Percentiles rank a stretch among this genome's conserved stretches.
These are phyloP conservation scores for Moringa oleifera DNA, from an alignment of 345 rosid genomes.

Conservation along the genomic window DNA sequence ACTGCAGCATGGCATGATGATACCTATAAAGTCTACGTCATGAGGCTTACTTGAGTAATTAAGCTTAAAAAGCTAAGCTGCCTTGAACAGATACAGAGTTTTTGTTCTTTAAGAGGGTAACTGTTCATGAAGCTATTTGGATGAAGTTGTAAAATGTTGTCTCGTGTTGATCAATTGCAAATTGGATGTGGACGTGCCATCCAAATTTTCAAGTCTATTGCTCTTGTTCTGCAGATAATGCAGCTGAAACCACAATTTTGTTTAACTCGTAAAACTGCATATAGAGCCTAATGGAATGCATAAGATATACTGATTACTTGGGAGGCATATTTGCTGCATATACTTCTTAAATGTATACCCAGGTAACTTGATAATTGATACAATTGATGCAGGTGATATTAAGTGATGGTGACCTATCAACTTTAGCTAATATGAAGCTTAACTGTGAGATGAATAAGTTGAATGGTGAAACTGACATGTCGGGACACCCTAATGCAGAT, in stretches of 20 bases:
- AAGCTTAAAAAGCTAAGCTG: neutral
- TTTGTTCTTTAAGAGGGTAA: neutral
- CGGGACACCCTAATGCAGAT: slow-evolving; percentile 21
- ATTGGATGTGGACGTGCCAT: neutral
- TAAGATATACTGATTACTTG: no score
- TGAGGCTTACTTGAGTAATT: no score
- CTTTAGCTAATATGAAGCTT: slow-evolving; percentile 70
- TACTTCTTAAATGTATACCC: no score
- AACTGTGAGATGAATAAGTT: slow-evolving; percentile 52
- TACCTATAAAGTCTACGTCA: no score
- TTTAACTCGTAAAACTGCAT: neutral
- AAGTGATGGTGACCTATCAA: slow-evolving; percentile 67
- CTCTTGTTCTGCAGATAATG: neutral
- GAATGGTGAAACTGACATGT: slow-evolving; percentile 19
- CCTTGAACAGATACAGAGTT: neutral
- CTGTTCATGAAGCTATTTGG: neutral
- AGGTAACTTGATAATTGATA: neutral
- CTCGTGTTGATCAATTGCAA: neutral
- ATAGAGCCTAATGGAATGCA: no score
- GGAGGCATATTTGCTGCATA: no score
- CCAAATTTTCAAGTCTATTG: slow-evolving; percentile 2
- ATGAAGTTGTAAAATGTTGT: neutral
- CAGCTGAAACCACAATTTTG: neutral
- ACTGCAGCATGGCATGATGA: neutral
- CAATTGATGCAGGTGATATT: slow-evolving; percentile 54